These are phyloP conservation scores for Candida tropicalis DNA, from an alignment of 1,139 yeast genomes.

Conservation along the genomic window DNA sequence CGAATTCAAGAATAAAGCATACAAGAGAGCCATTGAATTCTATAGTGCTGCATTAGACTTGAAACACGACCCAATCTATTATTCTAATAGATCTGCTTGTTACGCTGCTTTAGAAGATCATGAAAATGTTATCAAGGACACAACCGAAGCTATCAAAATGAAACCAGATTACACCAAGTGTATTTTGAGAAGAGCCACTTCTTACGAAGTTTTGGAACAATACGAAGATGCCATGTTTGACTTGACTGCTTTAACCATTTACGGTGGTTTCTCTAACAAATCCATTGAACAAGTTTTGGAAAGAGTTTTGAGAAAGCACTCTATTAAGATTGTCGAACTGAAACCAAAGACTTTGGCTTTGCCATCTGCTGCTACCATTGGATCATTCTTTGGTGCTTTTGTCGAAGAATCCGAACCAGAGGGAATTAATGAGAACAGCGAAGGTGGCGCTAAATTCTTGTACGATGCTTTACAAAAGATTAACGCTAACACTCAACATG, in stretches of 20 bases:
- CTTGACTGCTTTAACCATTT: slow-evolving; percentile 79
- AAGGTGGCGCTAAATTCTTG: slow-evolving; percentile 63
- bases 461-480: slow-evolving; percentile 69
- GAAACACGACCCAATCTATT: slow-evolving; percentile 82
- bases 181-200: slow-evolving; percentile 74
- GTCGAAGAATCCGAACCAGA: slow-evolving; percentile 47
- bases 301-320: slow-evolving; percentile 79
- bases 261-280: slow-evolving; percentile 78
- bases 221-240: slow-evolving; percentile 90
- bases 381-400: slow-evolving; percentile 86
- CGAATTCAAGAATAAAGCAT: slow-evolving; percentile 71
- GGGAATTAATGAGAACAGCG: slow-evolving; percentile 50
- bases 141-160: slow-evolving; percentile 80
- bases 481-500: slow-evolving; percentile 64
- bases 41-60: slow-evolving; percentile 78
- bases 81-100: slow-evolving; percentile 95
- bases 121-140: slow-evolving; percentile 84
- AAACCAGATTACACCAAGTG: slow-evolving; percentile 93
- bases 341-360: slow-evolving; percentile 58
- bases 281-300: slow-evolving; percentile 82
- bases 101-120: slow-evolving; percentile 79
- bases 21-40: slow-evolving; percentile 70
- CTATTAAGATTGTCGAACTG: slow-evolving; percentile 66
- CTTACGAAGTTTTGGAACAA: slow-evolving; percentile 78
- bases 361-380: slow-evolving; percentile 85